A percentile compares a stretch with the other conserved stretches of the same genome.
Evolutionary conservation across 2,329 filamentous ascomycete genomes (phyloP).

Genomic region (Ascochyta clinopodiicola): DNA sequence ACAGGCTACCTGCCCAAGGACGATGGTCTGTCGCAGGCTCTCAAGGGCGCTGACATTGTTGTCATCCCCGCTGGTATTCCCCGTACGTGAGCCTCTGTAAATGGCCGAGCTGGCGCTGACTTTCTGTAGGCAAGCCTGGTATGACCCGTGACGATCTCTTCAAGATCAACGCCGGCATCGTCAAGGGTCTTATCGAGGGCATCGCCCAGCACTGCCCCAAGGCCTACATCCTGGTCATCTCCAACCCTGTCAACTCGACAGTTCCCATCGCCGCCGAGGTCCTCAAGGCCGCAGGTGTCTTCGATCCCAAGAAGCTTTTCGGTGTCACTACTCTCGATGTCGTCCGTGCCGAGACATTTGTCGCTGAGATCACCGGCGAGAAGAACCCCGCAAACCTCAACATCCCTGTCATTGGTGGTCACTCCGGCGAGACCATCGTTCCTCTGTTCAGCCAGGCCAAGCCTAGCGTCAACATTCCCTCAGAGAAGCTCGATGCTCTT

Average conservation of each 20-base stretch:
- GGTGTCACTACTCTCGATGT: conserved; percentile 99
- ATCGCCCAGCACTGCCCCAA: conserved; percentile 89
- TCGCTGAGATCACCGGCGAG: conserved; percentile 82
- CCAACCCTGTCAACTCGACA: conserved; percentile 99
- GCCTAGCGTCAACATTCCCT: conserved; percentile 79
- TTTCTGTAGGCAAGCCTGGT: conserved; percentile 87
- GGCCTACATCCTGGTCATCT: conserved; percentile 95
- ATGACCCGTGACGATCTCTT: conserved; percentile 99
- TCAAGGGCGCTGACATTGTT: conserved; percentile 93
- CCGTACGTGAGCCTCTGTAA: conserved; percentile 62
- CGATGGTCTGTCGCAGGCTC: conserved; percentile 81
- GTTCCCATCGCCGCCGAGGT: conserved; percentile 98
- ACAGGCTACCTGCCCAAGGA: conserved; percentile 87
- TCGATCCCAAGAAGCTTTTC: conserved; percentile 94
- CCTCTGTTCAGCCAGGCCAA: conserved; percentile 93
- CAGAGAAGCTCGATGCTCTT: conserved; percentile 87
- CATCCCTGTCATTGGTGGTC: conserved; percentile 93
- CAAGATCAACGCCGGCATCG: conserved; percentile 99
- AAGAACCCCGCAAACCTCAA: conserved; percentile 81
- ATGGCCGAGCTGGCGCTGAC: conserved; percentile 23
- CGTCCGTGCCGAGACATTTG: conserved; percentile 96
- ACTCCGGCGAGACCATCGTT: conserved; percentile 98
- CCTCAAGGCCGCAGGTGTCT: conserved; percentile 89
- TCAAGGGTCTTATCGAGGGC: conserved; percentile 89
- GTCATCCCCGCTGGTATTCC: conserved; percentile 98